Evolutionary conservation across 768 basidiomycete species (phyloP), one percentile per base, ranked within the genome.

Genomic region (Leccinum disarticulatum): DNA sequence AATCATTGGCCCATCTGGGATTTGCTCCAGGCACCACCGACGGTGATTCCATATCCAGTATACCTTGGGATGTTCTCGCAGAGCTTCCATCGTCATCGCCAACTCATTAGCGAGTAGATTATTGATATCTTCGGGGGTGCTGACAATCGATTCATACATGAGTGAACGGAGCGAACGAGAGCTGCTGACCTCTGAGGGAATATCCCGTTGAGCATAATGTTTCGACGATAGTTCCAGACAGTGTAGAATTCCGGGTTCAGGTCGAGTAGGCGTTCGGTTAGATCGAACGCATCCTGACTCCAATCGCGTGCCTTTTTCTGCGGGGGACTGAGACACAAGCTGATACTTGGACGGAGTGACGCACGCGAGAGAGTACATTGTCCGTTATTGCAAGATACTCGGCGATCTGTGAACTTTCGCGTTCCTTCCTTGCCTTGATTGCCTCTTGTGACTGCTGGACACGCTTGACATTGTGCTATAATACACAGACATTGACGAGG

Each of bases 11-110:
- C 87, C 90, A 55, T 81, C 78, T 0, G 96, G 95, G 11, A 96
- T 83, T 56, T 88, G 84, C 71, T 90, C 88, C 2, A 99, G 83
- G 68, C 95, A 95, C 97, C 97, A 98, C 66, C 87, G 80, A 41
- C 97, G 86, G 68, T 99, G 95, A 70, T 95, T 98, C 97, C 97
- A 99, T 66, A 98, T 94, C 88, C 92, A 94, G 72, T 99, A 99
- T 19, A 97, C 88, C 71, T 98, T 99, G 14, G 97, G 97, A 69
- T 95, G 86, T 9, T 82, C 78, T 67, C 91, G 89, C 48, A 99
- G 81, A 6, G 90, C 87, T 4, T 80, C 76, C 70, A 88, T 91
- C 0, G 95, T 98, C 78, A 95, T 82, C 2, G 81, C 75, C 30
- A 99, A 76, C 58, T 99, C 97, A 43, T 83, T 78, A 3, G 83